These are phyloP conservation scores for Nemania sp. DNA, from an alignment of 2,329 filamentous ascomycete genomes.

Conservation along the genomic window DNA sequence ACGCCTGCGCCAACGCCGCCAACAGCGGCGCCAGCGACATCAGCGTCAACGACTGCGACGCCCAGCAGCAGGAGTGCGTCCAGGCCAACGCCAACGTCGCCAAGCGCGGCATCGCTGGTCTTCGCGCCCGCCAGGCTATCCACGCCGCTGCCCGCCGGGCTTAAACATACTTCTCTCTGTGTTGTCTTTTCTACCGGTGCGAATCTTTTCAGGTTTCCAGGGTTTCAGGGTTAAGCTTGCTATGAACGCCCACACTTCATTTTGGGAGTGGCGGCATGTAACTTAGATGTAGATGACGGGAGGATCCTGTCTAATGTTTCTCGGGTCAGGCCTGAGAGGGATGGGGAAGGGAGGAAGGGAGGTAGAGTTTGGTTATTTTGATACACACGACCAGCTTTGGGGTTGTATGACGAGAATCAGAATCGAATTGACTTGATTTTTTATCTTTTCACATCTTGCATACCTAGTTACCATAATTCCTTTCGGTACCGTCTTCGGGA, in stretches of 20 bases:
- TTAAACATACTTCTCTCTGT: not conserved
- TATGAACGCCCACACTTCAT: not conserved
- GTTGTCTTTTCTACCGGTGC: not conserved
- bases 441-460: not conserved
- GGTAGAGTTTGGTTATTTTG: not conserved
- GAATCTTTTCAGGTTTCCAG: no score
- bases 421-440: not conserved
- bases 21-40: conserved; percentile 56
- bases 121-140: conserved; percentile 12
- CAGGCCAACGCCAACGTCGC: conserved; percentile 36
- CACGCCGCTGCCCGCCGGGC: not conserved
- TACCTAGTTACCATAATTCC: no score
- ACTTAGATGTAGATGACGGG: not conserved
- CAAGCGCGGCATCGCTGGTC: conserved; percentile 31
- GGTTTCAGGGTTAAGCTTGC: not conserved
- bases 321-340: not conserved
- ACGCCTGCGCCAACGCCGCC: conserved; percentile 62
- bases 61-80: conserved; percentile 56
- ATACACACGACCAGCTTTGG: conserved; percentile 3
- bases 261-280: not conserved
- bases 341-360: not conserved
- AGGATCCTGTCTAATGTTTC: not conserved
- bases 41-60: conserved; percentile 57
- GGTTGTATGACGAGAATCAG: not conserved
- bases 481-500: no score